These are phyloP conservation scores for Dictyostelium purpureum DNA, from an alignment of 78 protist species.

Conservation along the genomic window DNA sequence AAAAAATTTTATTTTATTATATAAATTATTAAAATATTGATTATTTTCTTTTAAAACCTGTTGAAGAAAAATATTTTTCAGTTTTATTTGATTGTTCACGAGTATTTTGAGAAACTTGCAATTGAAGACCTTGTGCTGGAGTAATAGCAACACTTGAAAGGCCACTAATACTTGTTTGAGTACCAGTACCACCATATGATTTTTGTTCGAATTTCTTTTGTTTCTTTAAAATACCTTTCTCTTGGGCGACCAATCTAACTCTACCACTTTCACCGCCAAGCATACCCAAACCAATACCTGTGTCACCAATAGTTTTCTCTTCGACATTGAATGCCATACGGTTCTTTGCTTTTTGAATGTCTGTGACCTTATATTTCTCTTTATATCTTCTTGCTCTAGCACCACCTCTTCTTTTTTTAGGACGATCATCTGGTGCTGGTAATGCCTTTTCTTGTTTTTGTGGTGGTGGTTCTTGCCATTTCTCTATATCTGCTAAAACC, in stretches of 20 bases:
- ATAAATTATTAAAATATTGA: too few relatives aligned
- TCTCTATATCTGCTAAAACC: conserved; percentile 75
- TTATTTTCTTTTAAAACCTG: conserved; percentile 26
- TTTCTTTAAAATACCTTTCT: conserved; percentile 73
- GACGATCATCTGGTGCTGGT: conserved; percentile 80
- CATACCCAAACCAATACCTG: conserved; percentile 76
- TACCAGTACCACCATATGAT: conserved; percentile 7
- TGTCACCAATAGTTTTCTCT: conserved; percentile 58
- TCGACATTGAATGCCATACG: conserved; percentile 73
- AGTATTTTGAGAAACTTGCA: neutral
- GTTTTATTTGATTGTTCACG: neutral
- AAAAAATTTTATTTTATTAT: too few relatives aligned
- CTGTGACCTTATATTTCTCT: conserved; percentile 49
- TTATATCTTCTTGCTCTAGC: conserved; percentile 38
- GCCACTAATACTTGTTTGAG: neutral
- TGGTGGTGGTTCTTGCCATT: conserved; percentile 89
- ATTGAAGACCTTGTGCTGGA: conserved; percentile 20
- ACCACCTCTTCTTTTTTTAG: conserved; percentile 82
- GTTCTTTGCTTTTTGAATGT: conserved; percentile 58
- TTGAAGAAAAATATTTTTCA: neutral
- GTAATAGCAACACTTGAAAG: conserved; percentile 40
- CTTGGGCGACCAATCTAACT: conserved; percentile 68
- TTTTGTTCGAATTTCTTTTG: conserved; percentile 69
- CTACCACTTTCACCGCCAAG: conserved; percentile 69
- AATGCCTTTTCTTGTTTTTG: conserved; percentile 72